phyloP scores from a whole-genome alignment of 345 rosid species.

The Limnanthes douglasii region DNA sequence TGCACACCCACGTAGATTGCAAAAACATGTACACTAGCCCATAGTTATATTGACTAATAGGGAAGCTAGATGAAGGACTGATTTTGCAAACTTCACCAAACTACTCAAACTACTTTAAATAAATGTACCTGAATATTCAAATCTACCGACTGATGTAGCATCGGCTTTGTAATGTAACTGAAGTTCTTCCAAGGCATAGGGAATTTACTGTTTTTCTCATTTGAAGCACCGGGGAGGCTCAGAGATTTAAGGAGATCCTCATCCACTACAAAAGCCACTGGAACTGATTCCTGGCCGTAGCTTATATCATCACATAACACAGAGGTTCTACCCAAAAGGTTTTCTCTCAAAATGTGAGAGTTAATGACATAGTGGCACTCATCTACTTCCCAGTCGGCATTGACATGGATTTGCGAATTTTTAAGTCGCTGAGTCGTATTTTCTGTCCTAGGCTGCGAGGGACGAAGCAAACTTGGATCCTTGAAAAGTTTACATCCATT shows the following conservation, averaged over 20 bases:
- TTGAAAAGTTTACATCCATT: constrained; percentile 60
- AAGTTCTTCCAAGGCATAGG: constrained; percentile 74
- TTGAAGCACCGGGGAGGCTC: constrained; percentile 9
- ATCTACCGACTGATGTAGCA: constrained; percentile 33
- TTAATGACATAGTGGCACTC: constrained; percentile 78
- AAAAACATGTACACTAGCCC: neutral
- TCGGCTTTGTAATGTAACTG: constrained; percentile 44
- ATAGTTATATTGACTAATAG: no score
- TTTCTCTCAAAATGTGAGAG: constrained; percentile 32
- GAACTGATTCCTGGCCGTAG: constrained; percentile 67
- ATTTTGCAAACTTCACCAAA: no score
- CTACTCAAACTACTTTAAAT: no score
- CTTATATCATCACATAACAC: constrained; percentile 74
- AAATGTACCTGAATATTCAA: constrained; percentile 46
- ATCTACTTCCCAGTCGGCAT: constrained; percentile 48
- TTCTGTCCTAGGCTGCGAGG: constrained; percentile 27
- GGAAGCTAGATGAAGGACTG: no score
- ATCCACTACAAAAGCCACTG: constrained; percentile 61
- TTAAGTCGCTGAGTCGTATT: constrained; percentile 9
- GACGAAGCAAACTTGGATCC: constrained; percentile 19
- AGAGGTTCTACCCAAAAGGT: constrained; percentile 22
- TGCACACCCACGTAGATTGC: neutral
- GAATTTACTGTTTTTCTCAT: constrained; percentile 14
- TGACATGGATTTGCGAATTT: constrained; percentile 14
- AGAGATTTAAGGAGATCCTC: constrained; percentile 30